A percentile compares a stretch with the other conserved stretches of the same genome.
phyloP scores from a whole-genome alignment of 2,329 filamentous ascomycete species.

The Scytalidium lignicola region DNA sequence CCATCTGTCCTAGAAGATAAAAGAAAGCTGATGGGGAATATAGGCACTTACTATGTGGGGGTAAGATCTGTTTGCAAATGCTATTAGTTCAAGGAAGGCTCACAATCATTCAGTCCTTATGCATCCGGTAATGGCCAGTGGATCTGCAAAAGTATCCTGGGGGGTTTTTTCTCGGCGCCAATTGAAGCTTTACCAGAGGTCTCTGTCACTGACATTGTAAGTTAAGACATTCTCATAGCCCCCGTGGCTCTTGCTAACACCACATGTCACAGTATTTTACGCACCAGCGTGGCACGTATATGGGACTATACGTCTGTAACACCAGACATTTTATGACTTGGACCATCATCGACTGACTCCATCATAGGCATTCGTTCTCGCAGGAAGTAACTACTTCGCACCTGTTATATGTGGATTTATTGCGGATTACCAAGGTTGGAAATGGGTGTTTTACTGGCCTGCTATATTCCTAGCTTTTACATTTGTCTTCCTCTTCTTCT shows the following conservation, averaged over 20 bases:
- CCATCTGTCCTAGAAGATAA: background rate
- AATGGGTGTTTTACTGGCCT: slow-evolving; percentile 47
- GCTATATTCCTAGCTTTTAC: slow-evolving; percentile 44
- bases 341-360: background rate
- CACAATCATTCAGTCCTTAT: background rate
- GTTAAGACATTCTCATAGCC: background rate
- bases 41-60: slow-evolving; percentile 2
- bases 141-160: slow-evolving; percentile 3
- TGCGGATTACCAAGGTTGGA: slow-evolving; percentile 39
- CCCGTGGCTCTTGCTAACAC: background rate
- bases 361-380: slow-evolving; percentile 29
- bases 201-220: slow-evolving; percentile 1
- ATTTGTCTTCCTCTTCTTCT: slow-evolving; percentile 48
- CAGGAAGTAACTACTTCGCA: slow-evolving; percentile 33
- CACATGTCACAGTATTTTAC: slow-evolving; percentile 25
- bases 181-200: slow-evolving; percentile 5
- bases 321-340: background rate
- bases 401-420: slow-evolving; percentile 44
- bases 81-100: background rate
- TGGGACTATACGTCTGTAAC: slow-evolving; percentile 31
- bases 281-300: slow-evolving; percentile 35
- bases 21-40: background rate
- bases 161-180: slow-evolving; percentile 3
- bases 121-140: slow-evolving; percentile 2
- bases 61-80: background rate